A percentile compares a stretch with the other conserved stretches of the same genome.
phyloP scores from a whole-genome alignment of 2,329 filamentous ascomycete genomes.

The Akanthomyces uredinophilus region DNA sequence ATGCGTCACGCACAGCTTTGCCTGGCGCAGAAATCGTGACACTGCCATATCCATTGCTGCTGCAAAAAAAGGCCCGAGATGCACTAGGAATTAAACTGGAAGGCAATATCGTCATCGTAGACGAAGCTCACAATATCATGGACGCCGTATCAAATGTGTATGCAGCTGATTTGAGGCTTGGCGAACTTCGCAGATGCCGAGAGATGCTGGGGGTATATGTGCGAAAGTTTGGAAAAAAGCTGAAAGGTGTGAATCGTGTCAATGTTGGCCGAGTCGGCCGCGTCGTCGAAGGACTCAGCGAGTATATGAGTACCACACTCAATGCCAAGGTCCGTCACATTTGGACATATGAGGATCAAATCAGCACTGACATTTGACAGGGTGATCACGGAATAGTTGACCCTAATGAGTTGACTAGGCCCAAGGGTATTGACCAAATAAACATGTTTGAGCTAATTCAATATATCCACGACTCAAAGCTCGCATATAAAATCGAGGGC shows the following conservation, averaged over 20 bases:
- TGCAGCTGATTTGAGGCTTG: slow-evolving; percentile 68
- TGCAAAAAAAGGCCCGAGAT: slow-evolving; percentile 83
- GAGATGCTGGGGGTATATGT: slow-evolving; percentile 77
- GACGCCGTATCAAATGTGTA: slow-evolving; percentile 87
- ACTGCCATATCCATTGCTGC: slow-evolving; percentile 81
- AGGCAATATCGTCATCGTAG: slow-evolving; percentile 86
- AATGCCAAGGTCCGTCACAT: slow-evolving; percentile 39
- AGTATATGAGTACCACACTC: slow-evolving; percentile 57
- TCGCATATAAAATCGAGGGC: slow-evolving; percentile 90
- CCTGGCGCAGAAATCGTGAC: slow-evolving; percentile 84
- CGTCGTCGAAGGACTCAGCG: slow-evolving; percentile 71
- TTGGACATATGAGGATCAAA: too few species aligned
- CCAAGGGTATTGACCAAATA: slow-evolving; percentile 90
- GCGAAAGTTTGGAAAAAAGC: slow-evolving; percentile 77
- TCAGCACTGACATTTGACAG: slow-evolving; percentile 18
- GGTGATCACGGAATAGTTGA: slow-evolving; percentile 62
- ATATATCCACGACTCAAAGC: slow-evolving; percentile 86
- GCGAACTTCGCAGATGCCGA: slow-evolving; percentile 67
- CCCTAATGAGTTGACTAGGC: slow-evolving; percentile 65
- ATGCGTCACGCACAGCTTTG: slow-evolving; percentile 84
- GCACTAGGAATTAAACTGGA: slow-evolving; percentile 82
- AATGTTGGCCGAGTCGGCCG: slow-evolving; percentile 86
- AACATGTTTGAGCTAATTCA: slow-evolving; percentile 83
- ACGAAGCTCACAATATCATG: slow-evolving; percentile 97
- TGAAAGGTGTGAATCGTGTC: slow-evolving; percentile 86